A percentile compares a stretch with the other conserved stretches of the same genome.
Conservation (phyloP, 2,329 filamentous ascomycete genomes). For the Akanthomyces uredinophilus region DNA sequence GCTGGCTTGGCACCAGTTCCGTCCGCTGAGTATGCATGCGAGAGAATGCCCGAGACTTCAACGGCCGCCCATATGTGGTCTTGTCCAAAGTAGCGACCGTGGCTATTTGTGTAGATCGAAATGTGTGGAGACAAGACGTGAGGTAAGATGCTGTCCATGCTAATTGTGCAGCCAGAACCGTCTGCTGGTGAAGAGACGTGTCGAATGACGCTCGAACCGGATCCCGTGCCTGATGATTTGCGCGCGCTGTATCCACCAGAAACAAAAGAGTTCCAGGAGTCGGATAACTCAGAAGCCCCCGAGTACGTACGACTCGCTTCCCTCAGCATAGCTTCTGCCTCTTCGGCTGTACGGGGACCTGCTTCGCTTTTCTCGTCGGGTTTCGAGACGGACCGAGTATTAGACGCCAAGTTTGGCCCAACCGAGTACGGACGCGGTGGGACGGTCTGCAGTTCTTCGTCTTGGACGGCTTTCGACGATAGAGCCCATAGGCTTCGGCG, state of each 20-base stretch:
- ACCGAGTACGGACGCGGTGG: slow-evolving; percentile 2
- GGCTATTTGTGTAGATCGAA: slow-evolving; percentile 13
- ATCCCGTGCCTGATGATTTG: background rate
- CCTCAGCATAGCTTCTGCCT: slow-evolving; percentile 4
- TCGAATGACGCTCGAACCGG: background rate
- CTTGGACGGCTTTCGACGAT: background rate
- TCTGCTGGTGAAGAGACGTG: slow-evolving; percentile 1
- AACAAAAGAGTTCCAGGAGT: slow-evolving; percentile 15
- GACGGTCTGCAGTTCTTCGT: background rate
- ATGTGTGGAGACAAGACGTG: slow-evolving; percentile 18
- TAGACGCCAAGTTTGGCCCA: background rate
- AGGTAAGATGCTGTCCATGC: slow-evolving; percentile 11
- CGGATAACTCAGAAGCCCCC: background rate
- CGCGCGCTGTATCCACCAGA: background rate
- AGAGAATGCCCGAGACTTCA: slow-evolving; percentile 18
- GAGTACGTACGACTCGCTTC: slow-evolving; percentile 13
- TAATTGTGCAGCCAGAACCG: background rate
- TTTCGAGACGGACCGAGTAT: background rate
- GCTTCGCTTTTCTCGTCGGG: background rate
- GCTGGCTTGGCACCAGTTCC: slow-evolving; percentile 1
- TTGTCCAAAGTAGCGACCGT: slow-evolving; percentile 13
- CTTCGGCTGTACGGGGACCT: background rate
- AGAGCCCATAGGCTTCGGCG: slow-evolving; percentile 9
- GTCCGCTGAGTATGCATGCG: slow-evolving; percentile 14
- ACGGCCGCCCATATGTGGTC: slow-evolving; percentile 17